A percentile compares a stretch with the other conserved stretches of the same genome.
These are phyloP conservation scores for Annulohypoxylon maeteangense DNA, from an alignment of 495 filamentous ascomycete species.

Conservation along the genomic window DNA sequence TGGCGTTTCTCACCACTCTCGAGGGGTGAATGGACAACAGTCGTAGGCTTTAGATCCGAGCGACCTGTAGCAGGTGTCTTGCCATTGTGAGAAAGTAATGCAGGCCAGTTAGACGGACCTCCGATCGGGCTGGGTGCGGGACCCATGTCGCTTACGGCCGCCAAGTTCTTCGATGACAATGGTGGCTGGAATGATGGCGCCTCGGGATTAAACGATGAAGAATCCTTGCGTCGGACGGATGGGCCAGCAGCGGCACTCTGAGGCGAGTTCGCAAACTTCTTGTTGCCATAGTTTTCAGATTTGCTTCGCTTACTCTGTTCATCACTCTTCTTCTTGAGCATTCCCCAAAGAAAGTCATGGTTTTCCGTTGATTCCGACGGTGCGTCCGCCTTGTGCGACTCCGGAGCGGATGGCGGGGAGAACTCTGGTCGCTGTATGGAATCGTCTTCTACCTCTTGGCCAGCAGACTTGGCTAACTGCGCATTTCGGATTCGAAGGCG, in stretches of 20 bases:
- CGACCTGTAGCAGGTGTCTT: background rate
- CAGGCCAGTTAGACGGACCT: constrained; percentile 24
- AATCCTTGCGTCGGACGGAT: background rate
- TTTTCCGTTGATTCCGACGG: background rate
- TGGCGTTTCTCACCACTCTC: background rate
- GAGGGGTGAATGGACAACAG: background rate
- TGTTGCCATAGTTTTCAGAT: background rate
- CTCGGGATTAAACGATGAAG: constrained; percentile 15
- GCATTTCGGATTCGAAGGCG: background rate
- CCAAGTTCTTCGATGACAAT: background rate
- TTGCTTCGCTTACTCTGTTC: background rate
- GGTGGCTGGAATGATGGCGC: constrained; percentile 20
- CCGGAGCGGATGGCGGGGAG: background rate
- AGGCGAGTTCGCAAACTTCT: background rate
- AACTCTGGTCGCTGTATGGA: too few species aligned
- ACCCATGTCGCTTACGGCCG: background rate
- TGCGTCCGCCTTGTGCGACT: background rate
- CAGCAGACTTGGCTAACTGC: background rate
- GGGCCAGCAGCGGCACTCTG: too few species aligned
- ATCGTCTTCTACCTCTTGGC: too few species aligned
- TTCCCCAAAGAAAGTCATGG: background rate
- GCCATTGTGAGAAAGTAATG: background rate
- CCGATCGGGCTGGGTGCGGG: background rate
- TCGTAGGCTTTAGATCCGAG: background rate
- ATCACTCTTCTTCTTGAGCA: background rate